phyloP scores from a whole-genome alignment of 148 eudicot genomes.

The Dianthus caryophyllus region DNA sequence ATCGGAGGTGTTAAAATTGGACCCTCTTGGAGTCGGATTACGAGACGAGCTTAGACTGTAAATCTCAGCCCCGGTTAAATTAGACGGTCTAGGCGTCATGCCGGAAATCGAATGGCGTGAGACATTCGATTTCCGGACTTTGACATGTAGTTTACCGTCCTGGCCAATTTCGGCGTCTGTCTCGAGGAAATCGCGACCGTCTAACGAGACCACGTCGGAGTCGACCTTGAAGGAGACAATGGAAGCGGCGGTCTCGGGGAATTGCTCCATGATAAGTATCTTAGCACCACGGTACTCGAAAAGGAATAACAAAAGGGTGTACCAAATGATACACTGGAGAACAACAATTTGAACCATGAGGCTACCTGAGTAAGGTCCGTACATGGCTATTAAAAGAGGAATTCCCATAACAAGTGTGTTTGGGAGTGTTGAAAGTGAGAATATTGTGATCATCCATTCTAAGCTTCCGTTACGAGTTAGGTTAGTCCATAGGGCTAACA shows the following conservation, averaged over 20 bases:
- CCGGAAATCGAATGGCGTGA: constrained; percentile 55
- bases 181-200: constrained; percentile 67
- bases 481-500: constrained; percentile 47
- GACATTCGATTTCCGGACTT: constrained; percentile 67
- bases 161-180: constrained; percentile 70
- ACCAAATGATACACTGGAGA: constrained; percentile 71
- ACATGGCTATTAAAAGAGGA: constrained; percentile 66
- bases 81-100: constrained; percentile 70
- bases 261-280: constrained; percentile 68
- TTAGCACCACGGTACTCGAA: constrained; percentile 74
- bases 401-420: constrained; percentile 83
- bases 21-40: constrained; percentile 79
- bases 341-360: constrained; percentile 76
- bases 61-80: constrained; percentile 83
- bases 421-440: constrained; percentile 61
- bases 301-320: constrained; percentile 51
- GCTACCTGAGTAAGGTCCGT: constrained; percentile 43
- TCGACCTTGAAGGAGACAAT: constrained; percentile 77
- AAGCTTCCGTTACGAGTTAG: constrained; percentile 44
- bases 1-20: constrained; percentile 72
- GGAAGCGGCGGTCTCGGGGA: constrained; percentile 78
- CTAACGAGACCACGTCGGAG: constrained; percentile 72
- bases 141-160: constrained; percentile 77
- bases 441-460: constrained; percentile 68
- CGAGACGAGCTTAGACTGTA: constrained; percentile 78